Percentiles rank a stretch among this genome's conserved stretches.
phyloP scores from a whole-genome alignment of 2,329 filamentous ascomycete genomes.

The Colletotrichum sojae region DNA sequence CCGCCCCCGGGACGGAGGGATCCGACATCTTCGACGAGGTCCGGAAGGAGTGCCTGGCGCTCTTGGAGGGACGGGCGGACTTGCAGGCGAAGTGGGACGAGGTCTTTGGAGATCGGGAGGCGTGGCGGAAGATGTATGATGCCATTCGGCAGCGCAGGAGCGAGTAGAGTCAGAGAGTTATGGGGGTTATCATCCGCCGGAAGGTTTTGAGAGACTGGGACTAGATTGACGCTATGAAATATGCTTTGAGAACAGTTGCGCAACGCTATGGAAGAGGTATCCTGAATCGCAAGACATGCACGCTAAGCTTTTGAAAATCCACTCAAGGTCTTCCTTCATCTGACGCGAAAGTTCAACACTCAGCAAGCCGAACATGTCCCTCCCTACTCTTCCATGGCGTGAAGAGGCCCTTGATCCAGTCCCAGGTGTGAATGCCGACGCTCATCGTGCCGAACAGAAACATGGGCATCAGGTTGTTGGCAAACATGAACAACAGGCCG shows the following conservation, averaged over 20 bases:
- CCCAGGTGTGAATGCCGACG: constrained; percentile 44
- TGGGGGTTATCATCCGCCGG: too few relatives aligned
- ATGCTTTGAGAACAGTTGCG: background rate
- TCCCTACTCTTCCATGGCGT: constrained; percentile 7
- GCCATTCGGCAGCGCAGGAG: background rate
- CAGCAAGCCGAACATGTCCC: constrained; percentile 17
- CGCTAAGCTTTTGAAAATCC: background rate
- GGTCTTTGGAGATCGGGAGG: background rate
- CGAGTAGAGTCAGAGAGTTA: too few relatives aligned
- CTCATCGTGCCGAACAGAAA: constrained; percentile 54
- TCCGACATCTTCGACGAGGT: constrained; percentile 3
- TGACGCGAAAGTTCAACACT: constrained; percentile 6
- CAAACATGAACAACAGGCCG: constrained; percentile 54
- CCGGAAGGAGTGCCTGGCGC: background rate
- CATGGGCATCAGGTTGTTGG: constrained; percentile 55
- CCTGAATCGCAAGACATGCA: background rate
- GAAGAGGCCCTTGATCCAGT: constrained; percentile 23
- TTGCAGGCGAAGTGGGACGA: constrained; percentile 7
- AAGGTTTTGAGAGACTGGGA: too few relatives aligned
- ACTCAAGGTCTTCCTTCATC: background rate
- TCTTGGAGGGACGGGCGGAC: constrained; percentile 3
- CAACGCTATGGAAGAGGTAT: background rate
- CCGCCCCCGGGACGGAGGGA: background rate
- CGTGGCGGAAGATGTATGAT: background rate
- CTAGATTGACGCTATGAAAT: background rate